These are phyloP conservation scores for Wickerhamiella spandovensis DNA, from an alignment of 805 yeast genomes.

Conservation along the genomic window DNA sequence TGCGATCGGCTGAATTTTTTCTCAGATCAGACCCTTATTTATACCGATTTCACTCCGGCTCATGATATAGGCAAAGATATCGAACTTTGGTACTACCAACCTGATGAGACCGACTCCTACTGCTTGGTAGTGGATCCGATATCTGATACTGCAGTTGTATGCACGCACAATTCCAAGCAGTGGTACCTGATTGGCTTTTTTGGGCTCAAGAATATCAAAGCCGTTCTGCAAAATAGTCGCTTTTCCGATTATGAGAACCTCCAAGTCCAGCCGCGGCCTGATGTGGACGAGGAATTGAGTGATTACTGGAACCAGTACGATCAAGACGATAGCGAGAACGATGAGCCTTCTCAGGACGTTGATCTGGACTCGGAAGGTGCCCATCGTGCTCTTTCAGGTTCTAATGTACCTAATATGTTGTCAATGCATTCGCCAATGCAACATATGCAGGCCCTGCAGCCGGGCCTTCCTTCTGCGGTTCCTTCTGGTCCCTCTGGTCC, in stretches of 20 bases:
- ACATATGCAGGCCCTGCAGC: no score
- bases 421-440: no score
- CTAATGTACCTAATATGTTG: no score
- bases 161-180: slow-evolving; percentile 5
- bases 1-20: slow-evolving; percentile 10
- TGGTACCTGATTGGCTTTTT: slow-evolving; percentile 16
- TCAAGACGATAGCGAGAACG: slow-evolving; percentile 1
- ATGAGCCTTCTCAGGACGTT: background rate
- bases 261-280: background rate
- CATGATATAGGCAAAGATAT: background rate
- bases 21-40: background rate
- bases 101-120: slow-evolving; percentile 11
- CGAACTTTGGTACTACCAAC: slow-evolving; percentile 5
- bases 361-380: background rate
- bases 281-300: slow-evolving; percentile 2
- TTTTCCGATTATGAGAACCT: background rate
- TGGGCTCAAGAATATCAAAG: background rate
- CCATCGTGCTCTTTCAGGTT: no score
- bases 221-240: background rate
- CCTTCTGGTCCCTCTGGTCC: no score
- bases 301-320: slow-evolving; percentile 13
- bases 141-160: slow-evolving; percentile 6
- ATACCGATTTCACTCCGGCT: background rate
- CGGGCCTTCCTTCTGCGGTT: no score
- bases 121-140: slow-evolving; percentile 7